Conservation (phyloP, 805 yeast genomes). For the Cyberlindnera nakhonratchasimensis region DNA sequence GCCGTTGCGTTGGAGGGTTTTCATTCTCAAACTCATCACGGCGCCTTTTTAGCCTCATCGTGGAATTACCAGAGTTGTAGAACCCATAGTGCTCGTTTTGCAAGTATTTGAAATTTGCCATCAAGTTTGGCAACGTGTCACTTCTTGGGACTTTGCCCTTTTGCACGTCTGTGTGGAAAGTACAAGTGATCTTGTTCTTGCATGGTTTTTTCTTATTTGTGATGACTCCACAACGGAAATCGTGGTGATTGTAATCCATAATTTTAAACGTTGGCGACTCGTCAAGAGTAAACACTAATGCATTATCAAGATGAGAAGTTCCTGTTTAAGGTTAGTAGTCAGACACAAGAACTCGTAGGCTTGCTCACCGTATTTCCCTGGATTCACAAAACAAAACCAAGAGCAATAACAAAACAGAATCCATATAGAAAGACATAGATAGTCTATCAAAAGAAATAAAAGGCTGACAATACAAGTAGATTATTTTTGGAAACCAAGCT, state of each 20-base stretch:
- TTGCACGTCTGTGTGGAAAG: slow-evolving; percentile 13
- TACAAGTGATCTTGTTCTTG: slow-evolving; percentile 18
- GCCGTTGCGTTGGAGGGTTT: background rate
- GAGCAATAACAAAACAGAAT: background rate
- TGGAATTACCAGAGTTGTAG: slow-evolving; percentile 1
- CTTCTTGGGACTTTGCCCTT: slow-evolving; percentile 16
- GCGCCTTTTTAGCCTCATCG: slow-evolving; percentile 4
- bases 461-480: too few species aligned
- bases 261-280: slow-evolving; percentile 7
- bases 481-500: too few species aligned
- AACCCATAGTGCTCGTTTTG: slow-evolving; percentile 7
- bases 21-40: background rate
- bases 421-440: background rate
- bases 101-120: slow-evolving; percentile 38
- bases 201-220: slow-evolving; percentile 12
- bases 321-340: slow-evolving; percentile 1
- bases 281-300: background rate
- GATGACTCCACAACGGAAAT: slow-evolving; percentile 22
- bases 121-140: slow-evolving; percentile 12
- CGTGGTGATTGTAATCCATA: slow-evolving; percentile 18
- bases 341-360: background rate
- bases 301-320: background rate
- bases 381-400: too few species aligned
- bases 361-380: too few species aligned
- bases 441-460: too few species aligned